Conservation (phyloP, 208 protist species). For the Acanthamoeba royreba region DNA sequence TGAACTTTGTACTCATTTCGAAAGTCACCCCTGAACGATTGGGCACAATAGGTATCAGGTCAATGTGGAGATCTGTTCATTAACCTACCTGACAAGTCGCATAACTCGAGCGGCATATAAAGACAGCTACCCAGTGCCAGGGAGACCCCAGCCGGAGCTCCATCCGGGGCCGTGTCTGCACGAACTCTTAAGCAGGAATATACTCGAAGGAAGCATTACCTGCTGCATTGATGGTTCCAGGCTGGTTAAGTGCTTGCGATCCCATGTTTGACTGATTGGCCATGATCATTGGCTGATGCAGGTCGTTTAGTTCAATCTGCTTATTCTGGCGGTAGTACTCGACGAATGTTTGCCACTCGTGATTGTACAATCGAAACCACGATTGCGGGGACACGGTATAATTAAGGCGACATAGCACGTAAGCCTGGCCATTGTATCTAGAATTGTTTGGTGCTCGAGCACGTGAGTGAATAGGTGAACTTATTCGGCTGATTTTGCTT, state of each 20-base stretch:
- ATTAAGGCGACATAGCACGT: not conserved
- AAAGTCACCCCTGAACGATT: constrained; percentile 38
- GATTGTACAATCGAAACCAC: not conserved
- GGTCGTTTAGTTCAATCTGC: not conserved
- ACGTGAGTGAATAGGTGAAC: not conserved
- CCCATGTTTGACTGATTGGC: constrained; percentile 28
- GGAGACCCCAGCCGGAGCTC: not conserved
- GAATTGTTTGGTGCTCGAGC: no score
- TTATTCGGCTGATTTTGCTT: no score
- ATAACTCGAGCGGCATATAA: not conserved
- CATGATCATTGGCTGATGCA: not conserved
- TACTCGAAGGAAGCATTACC: not conserved
- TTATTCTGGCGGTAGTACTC: not conserved
- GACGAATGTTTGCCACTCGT: not conserved
- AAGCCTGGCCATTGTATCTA: not conserved
- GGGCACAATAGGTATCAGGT: no score
- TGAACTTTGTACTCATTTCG: not conserved
- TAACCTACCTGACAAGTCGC: not conserved
- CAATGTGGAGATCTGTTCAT: no score
- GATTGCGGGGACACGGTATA: not conserved
- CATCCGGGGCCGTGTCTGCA: not conserved
- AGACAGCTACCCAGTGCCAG: not conserved
- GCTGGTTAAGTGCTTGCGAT: not conserved
- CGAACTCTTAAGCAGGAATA: no score
- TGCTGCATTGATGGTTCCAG: not conserved